Base-by-base conservation (phyloP, 108 stramenopile genomes). In the Fragilaria crotonensis region DNA sequence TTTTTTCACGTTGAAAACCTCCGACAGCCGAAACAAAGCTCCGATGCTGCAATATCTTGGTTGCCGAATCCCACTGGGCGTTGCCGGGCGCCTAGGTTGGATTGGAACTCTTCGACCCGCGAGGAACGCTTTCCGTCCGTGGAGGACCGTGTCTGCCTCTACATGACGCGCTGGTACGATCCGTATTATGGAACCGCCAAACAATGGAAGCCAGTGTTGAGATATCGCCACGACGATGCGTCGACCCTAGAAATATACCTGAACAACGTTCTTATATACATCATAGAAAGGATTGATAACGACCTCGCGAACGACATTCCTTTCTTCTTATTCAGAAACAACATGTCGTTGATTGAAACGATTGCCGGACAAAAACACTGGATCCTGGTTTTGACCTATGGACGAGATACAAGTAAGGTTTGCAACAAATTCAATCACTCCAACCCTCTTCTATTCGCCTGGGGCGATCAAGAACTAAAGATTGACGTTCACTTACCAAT, bases 111-210 rank as follows among this genome's bases (percentile, higher is more conserved):
- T 4, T 3, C 30, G 29, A 17, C 49, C 26, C 66, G 68, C 44
- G 5, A 54, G 17, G 44, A 61, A 19, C 77, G 84, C 46, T 87
- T 89, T 61, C 85, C 90, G 5, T 77, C 79, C 2, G 66, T 83
- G 7, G 77, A 86, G 62, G 77, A 84, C 25, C 78, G 87, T 25
- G 62, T 89, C 19, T 52, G 71, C 33, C 45, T 83, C 33, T 76
- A 77, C 59, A 84, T 85, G 82, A 71, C 73, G 17, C 76, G 80
- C 26, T 93, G 87, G 87, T 81, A 83, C 60, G 20, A 33, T 47
- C 73, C 73, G 20, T 73, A 70, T 21, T 77, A 41, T 14, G 11
- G 7, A 41, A 41, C 36, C 7, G 11, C 36, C 36, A 14, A 41
- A 4, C 65, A 59, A 32, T 66, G 45, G 36, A 18, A n/a, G 7